These are phyloP conservation scores for Tylopilus intermedius DNA, from an alignment of 768 basidiomycete genomes.

Conservation along the genomic window DNA sequence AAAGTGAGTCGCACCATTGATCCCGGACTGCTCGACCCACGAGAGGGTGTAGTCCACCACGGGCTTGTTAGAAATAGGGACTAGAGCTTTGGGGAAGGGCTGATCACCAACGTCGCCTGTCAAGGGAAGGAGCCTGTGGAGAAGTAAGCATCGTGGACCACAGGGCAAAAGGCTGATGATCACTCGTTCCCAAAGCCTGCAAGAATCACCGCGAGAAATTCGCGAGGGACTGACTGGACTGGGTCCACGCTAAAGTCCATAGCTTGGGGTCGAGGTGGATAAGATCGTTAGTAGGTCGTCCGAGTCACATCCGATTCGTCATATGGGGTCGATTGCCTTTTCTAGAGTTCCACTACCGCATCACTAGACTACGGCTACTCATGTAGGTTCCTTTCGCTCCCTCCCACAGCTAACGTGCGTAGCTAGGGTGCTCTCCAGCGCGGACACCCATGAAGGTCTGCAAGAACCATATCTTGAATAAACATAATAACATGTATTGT, in stretches of 20 bases:
- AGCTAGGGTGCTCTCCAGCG: no score
- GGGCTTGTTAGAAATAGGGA: conserved; percentile 84
- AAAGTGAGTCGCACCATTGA: conserved; percentile 53
- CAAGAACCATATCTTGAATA: background rate
- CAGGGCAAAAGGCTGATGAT: conserved; percentile 20
- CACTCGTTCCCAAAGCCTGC: conserved; percentile 93
- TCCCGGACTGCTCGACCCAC: conserved; percentile 85
- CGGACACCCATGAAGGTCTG: background rate
- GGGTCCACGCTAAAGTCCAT: conserved; percentile 66
- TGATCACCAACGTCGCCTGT: conserved; percentile 76
- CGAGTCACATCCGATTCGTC: conserved; percentile 9
- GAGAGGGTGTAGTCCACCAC: conserved; percentile 78
- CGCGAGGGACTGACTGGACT: conserved; percentile 51
- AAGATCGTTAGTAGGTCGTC: background rate
- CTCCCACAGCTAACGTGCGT: conserved; percentile 1
- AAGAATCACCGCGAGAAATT: conserved; percentile 85
- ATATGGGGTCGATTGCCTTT: conserved; percentile 17
- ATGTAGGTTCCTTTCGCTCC: background rate
- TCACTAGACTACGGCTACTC: no score
- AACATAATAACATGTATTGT: background rate
- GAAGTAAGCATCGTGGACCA: background rate
- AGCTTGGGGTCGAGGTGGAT: background rate
- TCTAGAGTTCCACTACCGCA: conserved; percentile 5
- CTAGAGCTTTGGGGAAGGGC: conserved; percentile 79
- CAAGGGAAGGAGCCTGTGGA: conserved; percentile 61